phyloP scores from a whole-genome alignment of 2,329 filamentous ascomycete genomes.

The Colletotrichum abscissum region DNA sequence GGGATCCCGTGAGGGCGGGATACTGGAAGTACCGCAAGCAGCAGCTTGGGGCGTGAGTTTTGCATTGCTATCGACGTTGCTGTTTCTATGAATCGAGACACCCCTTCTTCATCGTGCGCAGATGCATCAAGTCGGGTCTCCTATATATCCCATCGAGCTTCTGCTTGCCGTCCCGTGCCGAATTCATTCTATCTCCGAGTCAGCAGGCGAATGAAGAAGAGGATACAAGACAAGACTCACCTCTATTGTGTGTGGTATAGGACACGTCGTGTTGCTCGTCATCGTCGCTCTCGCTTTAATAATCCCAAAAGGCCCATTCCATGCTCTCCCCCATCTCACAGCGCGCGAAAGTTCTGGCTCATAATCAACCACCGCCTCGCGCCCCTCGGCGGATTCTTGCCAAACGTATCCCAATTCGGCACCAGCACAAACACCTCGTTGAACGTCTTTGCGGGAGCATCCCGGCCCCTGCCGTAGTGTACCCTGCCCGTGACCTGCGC shows the following conservation, averaged over 20 bases:
- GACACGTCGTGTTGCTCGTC: background rate
- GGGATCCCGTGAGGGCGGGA: conserved; percentile 89
- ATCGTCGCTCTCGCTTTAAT: too few relatives aligned
- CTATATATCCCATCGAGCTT: background rate
- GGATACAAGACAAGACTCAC: background rate
- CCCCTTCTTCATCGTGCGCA: background rate
- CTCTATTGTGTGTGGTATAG: background rate
- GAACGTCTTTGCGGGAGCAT: conserved; percentile 76
- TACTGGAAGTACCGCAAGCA: conserved; percentile 81
- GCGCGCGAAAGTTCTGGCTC: conserved; percentile 77
- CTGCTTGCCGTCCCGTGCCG: background rate
- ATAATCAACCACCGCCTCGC: conserved; percentile 73
- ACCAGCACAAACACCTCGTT: conserved; percentile 85
- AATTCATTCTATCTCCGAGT: background rate
- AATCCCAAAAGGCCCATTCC: too few relatives aligned
- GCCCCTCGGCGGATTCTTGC: conserved; percentile 63
- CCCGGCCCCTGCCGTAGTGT: conserved; percentile 72
- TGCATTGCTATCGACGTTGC: background rate
- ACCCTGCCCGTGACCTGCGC: conserved; percentile 81
- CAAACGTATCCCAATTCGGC: conserved; percentile 74
- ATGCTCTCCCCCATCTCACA: conserved; percentile 46
- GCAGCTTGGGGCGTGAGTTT: conserved; percentile 34
- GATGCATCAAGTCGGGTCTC: background rate
- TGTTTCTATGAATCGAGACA: background rate
- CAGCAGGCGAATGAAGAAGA: background rate